Evolutionary conservation across 1,139 yeast genomes (phyloP), one percentile per base, ranked within the genome.

Genomic region (Kodamaea ohmeri): DNA sequence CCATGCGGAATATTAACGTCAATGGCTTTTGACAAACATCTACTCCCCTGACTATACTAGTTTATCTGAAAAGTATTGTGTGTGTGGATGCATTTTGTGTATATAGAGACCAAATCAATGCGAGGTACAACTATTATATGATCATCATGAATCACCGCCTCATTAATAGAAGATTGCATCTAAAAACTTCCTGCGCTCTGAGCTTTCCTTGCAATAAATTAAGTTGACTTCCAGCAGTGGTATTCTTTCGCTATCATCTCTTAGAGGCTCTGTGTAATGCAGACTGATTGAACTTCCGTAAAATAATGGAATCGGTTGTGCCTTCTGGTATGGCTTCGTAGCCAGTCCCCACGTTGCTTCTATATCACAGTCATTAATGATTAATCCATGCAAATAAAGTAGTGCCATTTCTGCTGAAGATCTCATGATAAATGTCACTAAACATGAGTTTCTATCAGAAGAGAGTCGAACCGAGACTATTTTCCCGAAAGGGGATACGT

Each of bases 341-440:
- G 25, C 41, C 18, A 49, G 51, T 4, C 69, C 71, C 76, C 76
- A 71, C 5, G 52, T 45, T 2, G 68, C 52, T n/a, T 43, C 37
- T 11, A 69, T 34, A 12, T 63, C 48, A 36, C 64, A 54, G 14
- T 60, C 68, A 41, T 63, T 59, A 7, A 67, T 53, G 9, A 46
- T 47, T 9, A 52, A 35, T 1, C 71, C 70, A 47, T 66, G 57
- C 53, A 66, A 47, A 35, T 53, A 55, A 6, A 65, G 32, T 9
- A 69, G 36, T 0, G 75, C 74, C 3, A 48, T 34, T 39, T 68
- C 72, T 0, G 76, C 74, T 6, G 66, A 55, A 4, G 60, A 48
- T 25, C 76, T 52, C 9, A 50, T 45, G 16, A 56, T 49, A 41
- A 52, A 70, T 35, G 56, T 60, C 4, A 66, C 50, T 31, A 42